phyloP scores from a whole-genome alignment of 257 asterid species.

The Penstemon barbatus region DNA sequence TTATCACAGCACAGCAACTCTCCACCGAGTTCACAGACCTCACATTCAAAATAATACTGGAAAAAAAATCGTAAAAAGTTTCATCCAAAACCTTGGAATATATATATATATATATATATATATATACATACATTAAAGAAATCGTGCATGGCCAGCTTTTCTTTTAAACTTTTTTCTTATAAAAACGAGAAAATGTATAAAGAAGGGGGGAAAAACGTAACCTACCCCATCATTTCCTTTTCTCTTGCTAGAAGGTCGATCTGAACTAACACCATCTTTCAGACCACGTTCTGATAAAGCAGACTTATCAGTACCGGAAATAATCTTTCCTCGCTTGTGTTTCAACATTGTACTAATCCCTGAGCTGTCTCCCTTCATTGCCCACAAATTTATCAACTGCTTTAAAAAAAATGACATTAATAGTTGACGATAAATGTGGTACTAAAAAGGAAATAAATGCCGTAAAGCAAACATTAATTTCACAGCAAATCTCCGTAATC shows the following conservation, averaged over 20 bases:
- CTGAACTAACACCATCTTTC: conserved; percentile 32
- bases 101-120: no score
- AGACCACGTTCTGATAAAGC: conserved; percentile 32
- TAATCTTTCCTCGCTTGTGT: conserved; percentile 60
- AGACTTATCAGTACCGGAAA: conserved; percentile 41
- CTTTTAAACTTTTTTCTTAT: not conserved
- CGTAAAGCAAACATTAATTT: not conserved
- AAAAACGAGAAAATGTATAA: conserved; percentile 11
- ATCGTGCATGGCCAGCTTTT: conserved; percentile 7
- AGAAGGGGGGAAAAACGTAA: conserved; percentile 2
- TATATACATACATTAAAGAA: conserved; percentile 1
- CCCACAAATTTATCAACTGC: conserved; percentile 31
- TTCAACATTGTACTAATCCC: conserved; percentile 43
- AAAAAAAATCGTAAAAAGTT: not conserved
- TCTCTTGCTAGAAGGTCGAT: conserved; percentile 42
- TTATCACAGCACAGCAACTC: conserved; percentile 60
- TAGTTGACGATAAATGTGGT: conserved; percentile 10
- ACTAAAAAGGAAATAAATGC: conserved; percentile 13
- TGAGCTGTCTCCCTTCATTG: conserved; percentile 48
- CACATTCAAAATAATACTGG: conserved; percentile 33
- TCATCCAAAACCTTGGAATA: not conserved
- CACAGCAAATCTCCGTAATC: not conserved
- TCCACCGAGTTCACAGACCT: conserved; percentile 64
- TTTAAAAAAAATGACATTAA: not conserved
- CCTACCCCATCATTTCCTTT: conserved; percentile 76